Base-by-base conservation (phyloP, 352 stramenopile genomes). In the Globisporangium solare region DNA sequence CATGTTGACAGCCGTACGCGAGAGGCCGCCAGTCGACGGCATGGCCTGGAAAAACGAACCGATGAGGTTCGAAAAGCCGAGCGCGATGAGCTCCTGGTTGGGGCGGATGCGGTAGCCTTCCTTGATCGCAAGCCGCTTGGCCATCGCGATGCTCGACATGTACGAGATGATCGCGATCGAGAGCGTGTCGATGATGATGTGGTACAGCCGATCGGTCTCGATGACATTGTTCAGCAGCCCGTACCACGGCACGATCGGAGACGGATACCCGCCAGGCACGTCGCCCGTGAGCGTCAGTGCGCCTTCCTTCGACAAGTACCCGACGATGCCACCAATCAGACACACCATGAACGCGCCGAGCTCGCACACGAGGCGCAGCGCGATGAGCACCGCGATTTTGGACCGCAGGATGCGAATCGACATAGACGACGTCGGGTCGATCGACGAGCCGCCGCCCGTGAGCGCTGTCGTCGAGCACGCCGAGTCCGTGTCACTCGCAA, bases 121-220 rank as follows among this genome's bases (percentile, higher is more conserved):
- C 41, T 87, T 86, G 55, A 81, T 76, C 8, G 89, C 87, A 5
- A 96, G 61, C 6, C 77, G 73, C 61, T 97, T 96, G 31, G 81
- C 82, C 70, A 97, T 94, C 3, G 85, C 83, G 67, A 96, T 86
- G 46, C 79, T 92, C 47, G 93, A 83, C 79, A 97, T 94, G 76
- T 94, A 97, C n/a, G 79, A 81, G 20, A 97, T 81, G 65, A 97
- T 74, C 8, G 70, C 71, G 60, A 95, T 96, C 27, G 72, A 77
- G 4, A 95, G 56, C 31, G 84, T 79, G 40, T 88, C 65, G 47
- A 89, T 64, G 40, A 88, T 69, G 42, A 96, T 72, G 45, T 84
- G 61, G 20, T 68, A 70, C 43, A 90, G 60, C 2, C 70, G 64
- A 60, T 83, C 69, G 6, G 73, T 59, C 21, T 82, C 65, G 47